These are phyloP conservation scores for Calonectria pseudoturangicola DNA, from an alignment of 2,329 filamentous ascomycete species.

Conservation along the genomic window DNA sequence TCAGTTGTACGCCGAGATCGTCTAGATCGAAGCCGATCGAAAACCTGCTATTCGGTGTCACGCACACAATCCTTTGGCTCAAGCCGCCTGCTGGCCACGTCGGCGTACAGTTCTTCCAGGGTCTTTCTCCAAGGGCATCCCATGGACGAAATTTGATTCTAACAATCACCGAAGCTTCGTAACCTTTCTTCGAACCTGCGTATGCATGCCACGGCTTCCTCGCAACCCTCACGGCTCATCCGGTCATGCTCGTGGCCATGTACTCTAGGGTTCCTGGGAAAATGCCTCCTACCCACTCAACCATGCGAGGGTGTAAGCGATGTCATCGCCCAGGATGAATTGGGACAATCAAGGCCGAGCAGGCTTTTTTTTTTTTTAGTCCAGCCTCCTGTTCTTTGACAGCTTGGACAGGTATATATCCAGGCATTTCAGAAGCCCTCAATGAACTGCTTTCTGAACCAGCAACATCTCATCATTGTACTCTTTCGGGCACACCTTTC, in stretches of 20 bases:
- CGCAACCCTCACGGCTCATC: slow-evolving; percentile 35
- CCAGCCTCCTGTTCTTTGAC: slow-evolving; percentile 16
- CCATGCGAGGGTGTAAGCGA: slow-evolving; percentile 39
- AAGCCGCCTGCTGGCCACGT: slow-evolving; percentile 48
- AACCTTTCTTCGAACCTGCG: slow-evolving; percentile 42
- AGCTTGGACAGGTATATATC: slow-evolving; percentile 47
- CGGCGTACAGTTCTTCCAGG: slow-evolving; percentile 46
- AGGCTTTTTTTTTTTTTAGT: slow-evolving; percentile 3
- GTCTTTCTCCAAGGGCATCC: slow-evolving; percentile 51
- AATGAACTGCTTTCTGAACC: not conserved
- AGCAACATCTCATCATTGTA: slow-evolving; percentile 9
- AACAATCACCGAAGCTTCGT: slow-evolving; percentile 34
- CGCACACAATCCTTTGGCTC: slow-evolving; percentile 42
- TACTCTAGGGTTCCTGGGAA: slow-evolving; percentile 41
- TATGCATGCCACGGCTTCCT: slow-evolving; percentile 36
- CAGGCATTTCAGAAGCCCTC: slow-evolving; percentile 24
- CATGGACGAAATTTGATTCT: slow-evolving; percentile 42
- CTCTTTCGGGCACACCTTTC: not conserved
- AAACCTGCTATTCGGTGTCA: slow-evolving; percentile 47
- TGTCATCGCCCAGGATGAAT: slow-evolving; percentile 53
- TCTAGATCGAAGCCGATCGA: slow-evolving; percentile 43
- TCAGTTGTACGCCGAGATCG: slow-evolving; percentile 44
- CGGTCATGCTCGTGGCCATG: slow-evolving; percentile 32
- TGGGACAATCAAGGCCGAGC: slow-evolving; percentile 48
- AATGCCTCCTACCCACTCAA: slow-evolving; percentile 45